Base-by-base conservation (phyloP, 139 green algal species). In the Limnomonas spitsbergensis region DNA sequence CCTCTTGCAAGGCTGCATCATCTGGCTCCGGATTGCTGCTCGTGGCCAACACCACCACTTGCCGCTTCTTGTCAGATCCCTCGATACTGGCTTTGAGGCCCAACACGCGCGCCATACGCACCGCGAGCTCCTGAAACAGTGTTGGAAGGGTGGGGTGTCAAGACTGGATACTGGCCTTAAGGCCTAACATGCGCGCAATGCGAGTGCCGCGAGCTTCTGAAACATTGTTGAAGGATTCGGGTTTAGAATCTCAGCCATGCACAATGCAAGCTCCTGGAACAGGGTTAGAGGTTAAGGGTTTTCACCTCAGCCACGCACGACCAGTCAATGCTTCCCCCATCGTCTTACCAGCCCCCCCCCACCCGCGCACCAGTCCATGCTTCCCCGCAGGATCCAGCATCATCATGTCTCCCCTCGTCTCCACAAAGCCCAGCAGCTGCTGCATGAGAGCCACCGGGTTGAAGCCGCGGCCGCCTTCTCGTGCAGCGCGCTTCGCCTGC, bases 401-500 rank as follows among this genome's bases (percentile, higher is more conserved):
- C 40, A 84, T 66, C 76, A 85, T 78, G 47, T 86, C 84, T 2
- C 53, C 66, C 2, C 69, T 75, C 3, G 38, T 29, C 7, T 37
- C 40, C 40, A 81, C 79, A 53, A 85, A 82, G 38, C 53, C 67
- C 35, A 52, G 38, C n/a, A 89, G 42, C 38, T 29, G 47, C 40
- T 74, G 53, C 27, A 66, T 54, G 38, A 84, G 24, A 14, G 24
- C 20, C 56, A 36, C 20, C 2, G 79, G 79, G 38, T 83, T 78
- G 36, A 81, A 80, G 6, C 82, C 85, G 9, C 66, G 67, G 0
- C 37, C 42, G 0, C 74, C 82, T 27, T 78, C 77, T 0, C 86
- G 53, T 1, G 77, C 78, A 0, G 73, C 66, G 29, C 86, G 78
- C 82, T 88, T 88, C 20, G 86, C 82, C 81, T 85, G 69, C 4